Evolutionary conservation across 768 basidiomycete genomes (phyloP).

Genomic region (Tephrocybe sp.): DNA sequence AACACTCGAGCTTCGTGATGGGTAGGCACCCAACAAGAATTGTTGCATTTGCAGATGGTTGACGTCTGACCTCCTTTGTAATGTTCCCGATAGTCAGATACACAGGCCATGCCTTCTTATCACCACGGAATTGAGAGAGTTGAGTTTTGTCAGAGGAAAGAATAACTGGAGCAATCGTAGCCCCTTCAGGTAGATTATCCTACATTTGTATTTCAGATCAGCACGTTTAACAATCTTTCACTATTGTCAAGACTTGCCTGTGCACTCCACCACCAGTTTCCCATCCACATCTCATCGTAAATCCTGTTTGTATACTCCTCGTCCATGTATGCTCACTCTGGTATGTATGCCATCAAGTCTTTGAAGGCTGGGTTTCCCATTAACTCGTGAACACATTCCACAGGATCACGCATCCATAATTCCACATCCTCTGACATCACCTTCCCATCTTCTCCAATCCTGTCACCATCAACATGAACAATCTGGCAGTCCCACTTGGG

Average conservation of each 20-base stretch:
- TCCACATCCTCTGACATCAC: constrained; percentile 11
- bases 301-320: constrained; percentile 10
- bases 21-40: constrained; percentile 36
- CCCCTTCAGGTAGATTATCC: constrained; percentile 19
- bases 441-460: constrained; percentile 8
- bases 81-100: constrained; percentile 40
- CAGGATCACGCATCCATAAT: constrained; percentile 23
- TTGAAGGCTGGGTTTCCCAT: constrained; percentile 29
- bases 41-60: constrained; percentile 24
- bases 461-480: constrained; percentile 17
- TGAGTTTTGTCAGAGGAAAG: constrained; percentile 29
- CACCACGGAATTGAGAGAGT: constrained; percentile 31
- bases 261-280: constrained; percentile 29
- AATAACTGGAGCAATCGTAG: constrained; percentile 33
- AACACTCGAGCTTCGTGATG: constrained; percentile 29
- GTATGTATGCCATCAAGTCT: constrained; percentile 23
- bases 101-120: constrained; percentile 38
- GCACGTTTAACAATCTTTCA: background rate
- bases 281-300: constrained; percentile 20
- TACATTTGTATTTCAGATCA: background rate
- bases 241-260: constrained; percentile 20
- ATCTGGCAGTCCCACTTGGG: constrained; percentile 21
- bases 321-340: constrained; percentile 20
- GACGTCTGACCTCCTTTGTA: constrained; percentile 22
- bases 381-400: constrained; percentile 25